Evolutionary conservation across 1,139 yeast genomes (phyloP), one percentile per base, ranked within the genome.

Genomic region (Groenewaldozyma sp.): DNA sequence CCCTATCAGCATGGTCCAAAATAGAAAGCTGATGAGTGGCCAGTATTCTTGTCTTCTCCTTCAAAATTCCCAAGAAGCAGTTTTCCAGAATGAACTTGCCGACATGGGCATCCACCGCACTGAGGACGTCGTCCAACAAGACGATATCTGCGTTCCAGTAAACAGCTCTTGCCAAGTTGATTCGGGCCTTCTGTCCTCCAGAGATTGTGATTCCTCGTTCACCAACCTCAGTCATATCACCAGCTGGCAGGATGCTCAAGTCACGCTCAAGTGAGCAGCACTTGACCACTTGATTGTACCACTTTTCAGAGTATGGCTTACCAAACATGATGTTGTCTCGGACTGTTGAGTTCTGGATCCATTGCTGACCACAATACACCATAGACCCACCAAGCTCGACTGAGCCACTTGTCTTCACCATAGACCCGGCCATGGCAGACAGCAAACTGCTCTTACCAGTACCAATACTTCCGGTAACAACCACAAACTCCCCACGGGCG

Each of bases 101-200:
- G 20, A 86, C 95, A 54, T 83, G 78, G 6, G 95, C 84, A 65
- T 87, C 96, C 11, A 87, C 95, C 2, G 95, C 96, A 63, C 87
- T 77, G 44, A 87, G 67, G 4, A 86, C 93, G 60, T 87, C 96
- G 56, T 87, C 96, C 45, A 87, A 65, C 42, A 87, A 60, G 18
- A 83, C 64, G 31, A 82, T 76, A 44, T 81, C 86, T 24, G 70
- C 65, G 42, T 74, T 67, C 31, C 81, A 76, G 58, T 87, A 87
- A 3, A 82, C 87, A 2, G 94, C 82, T 53, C 95, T 72, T 1
- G 95, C 95, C 43, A 87, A 65, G 51, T 79, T 80, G 49, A 84
- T 74, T 54, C 95, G 71, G 1, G 95, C 94, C 62, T 87, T 87
- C 59, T 87, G 96, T 32, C 96, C 96, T 44, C 96, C 96, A 3